Evolutionary conservation across 2,329 filamentous ascomycete genomes (phyloP), one percentile per base, ranked within the genome.

Genomic region (Colletotrichum salicis): DNA sequence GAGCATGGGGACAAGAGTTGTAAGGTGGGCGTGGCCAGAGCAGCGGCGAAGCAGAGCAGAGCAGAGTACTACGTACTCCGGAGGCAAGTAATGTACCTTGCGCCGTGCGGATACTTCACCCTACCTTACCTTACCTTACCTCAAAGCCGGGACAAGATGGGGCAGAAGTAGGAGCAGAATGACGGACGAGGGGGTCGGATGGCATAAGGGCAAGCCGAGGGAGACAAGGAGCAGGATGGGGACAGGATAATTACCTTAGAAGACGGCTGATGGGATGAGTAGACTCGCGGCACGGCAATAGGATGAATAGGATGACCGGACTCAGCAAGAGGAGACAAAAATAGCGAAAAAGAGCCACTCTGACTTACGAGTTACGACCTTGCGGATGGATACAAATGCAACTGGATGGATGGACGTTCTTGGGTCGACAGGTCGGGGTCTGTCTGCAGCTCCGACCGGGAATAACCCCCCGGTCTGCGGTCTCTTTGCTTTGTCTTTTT

Each of bases 1-100:
- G 67, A 69, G 59, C 54, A 54, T 69, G 67, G 52, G 51, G 52
- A 61, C 5, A 33, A 29, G 10, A 10, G 12, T 8, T 19, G 31
- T n/a, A 19, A 33, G 37, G 41, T 41, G 15, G 60, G 27, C 31
- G 45, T n/a, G 19, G 15, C 10, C 6, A 24, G 27, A 12, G 45
- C 13, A 11, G 58, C 19, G 15, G 58, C 27, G 27, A 27, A 33
- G 10, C 41, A 48, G 19, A 48, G n/a, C 31, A 29, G 27, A 29
- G 5, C 27, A 60, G 35, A 29, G 19, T 41, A 41, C 37, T 41
- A 13, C 37, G 37, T 15, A 41, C 2, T 41, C 2, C 15, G 37
- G 6, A 41, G 41, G 41, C 41, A 22, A 48, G 41, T 48, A 48
- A 48, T 48, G 41, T 48, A 22, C 41, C 41, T 48, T 48, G 19